Evolutionary conservation across 305 asterid genomes (phyloP).

Genomic region (Withania somnifera): DNA sequence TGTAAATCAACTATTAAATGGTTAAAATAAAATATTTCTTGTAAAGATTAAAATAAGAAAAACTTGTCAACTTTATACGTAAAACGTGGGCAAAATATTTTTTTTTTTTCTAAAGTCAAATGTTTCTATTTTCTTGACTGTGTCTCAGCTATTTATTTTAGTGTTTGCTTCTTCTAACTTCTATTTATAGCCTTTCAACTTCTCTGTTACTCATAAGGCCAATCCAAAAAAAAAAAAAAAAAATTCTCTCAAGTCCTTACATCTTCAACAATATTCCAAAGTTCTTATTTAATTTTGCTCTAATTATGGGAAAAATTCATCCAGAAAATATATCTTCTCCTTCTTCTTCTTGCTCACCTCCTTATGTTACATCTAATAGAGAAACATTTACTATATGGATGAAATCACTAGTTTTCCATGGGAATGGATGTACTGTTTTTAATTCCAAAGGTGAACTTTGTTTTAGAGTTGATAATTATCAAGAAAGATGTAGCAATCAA

Average conservation of each 20-base stretch:
- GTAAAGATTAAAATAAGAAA: not conserved
- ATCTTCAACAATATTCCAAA: not conserved
- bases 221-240: not conserved
- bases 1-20: not conserved
- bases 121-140: not conserved
- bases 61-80: not conserved
- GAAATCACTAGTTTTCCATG: constrained; percentile 65
- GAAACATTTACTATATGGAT: constrained; percentile 63
- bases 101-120: not conserved
- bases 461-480: constrained; percentile 66
- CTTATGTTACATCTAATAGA: constrained; percentile 23
- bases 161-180: not conserved
- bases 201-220: not conserved
- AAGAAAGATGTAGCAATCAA: constrained; percentile 31
- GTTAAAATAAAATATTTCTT: too few relatives aligned
- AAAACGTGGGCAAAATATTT: not conserved
- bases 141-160: not conserved
- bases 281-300: not conserved
- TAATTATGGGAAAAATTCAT: constrained; percentile 3
- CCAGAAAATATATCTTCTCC: constrained; percentile 1
- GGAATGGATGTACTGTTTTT: constrained; percentile 60
- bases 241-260: not conserved
- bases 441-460: constrained; percentile 44
- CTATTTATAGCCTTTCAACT: not conserved
- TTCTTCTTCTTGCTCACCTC: constrained; percentile 2